phyloP scores from a whole-genome alignment of 2,329 filamentous ascomycete genomes.

The Trichoderma aggressivum region DNA sequence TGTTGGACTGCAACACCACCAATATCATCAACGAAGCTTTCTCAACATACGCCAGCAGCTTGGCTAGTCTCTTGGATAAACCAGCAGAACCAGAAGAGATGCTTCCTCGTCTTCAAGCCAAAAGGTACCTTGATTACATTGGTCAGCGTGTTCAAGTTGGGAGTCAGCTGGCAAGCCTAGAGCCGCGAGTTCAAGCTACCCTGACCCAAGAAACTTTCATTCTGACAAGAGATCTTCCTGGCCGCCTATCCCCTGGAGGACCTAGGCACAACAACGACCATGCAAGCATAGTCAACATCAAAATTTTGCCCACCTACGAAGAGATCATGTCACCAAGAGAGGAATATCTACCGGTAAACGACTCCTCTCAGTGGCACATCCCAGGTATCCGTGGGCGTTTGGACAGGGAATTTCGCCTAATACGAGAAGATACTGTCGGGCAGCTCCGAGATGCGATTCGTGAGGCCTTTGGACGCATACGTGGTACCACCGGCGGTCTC shows the following conservation, averaged over 20 bases:
- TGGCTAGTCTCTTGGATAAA: slow-evolving; percentile 23
- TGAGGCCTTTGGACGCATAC: slow-evolving; percentile 36
- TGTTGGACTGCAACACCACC: slow-evolving; percentile 37
- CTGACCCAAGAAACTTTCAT: slow-evolving; percentile 29
- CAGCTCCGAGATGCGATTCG: slow-evolving; percentile 49
- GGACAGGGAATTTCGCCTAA: slow-evolving; percentile 53
- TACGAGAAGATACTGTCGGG: slow-evolving; percentile 54
- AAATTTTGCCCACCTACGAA: slow-evolving; percentile 46
- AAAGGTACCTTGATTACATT: slow-evolving; percentile 33
- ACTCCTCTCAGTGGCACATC: slow-evolving; percentile 35
- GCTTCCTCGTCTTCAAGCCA: slow-evolving; percentile 30
- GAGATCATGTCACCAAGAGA: slow-evolving; percentile 43
- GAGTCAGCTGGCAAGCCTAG: slow-evolving; percentile 13
- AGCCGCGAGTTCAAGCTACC: slow-evolving; percentile 20
- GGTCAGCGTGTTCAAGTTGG: slow-evolving; percentile 32
- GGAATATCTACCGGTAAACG: slow-evolving; percentile 44
- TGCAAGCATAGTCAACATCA: slow-evolving; percentile 43
- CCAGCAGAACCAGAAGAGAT: slow-evolving; percentile 21
- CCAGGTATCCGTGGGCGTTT: slow-evolving; percentile 46
- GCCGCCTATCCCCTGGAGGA: slow-evolving; percentile 30
- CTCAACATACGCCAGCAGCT: slow-evolving; percentile 21
- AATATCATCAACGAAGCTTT: slow-evolving; percentile 31
- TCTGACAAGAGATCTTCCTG: slow-evolving; percentile 34
- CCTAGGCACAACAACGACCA: slow-evolving; percentile 50
- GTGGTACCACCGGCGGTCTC: slow-evolving; percentile 10